Percentiles rank a stretch among this genome's conserved stretches.
phyloP scores from a whole-genome alignment of 345 rosid species.

The Citrus unshiu region DNA sequence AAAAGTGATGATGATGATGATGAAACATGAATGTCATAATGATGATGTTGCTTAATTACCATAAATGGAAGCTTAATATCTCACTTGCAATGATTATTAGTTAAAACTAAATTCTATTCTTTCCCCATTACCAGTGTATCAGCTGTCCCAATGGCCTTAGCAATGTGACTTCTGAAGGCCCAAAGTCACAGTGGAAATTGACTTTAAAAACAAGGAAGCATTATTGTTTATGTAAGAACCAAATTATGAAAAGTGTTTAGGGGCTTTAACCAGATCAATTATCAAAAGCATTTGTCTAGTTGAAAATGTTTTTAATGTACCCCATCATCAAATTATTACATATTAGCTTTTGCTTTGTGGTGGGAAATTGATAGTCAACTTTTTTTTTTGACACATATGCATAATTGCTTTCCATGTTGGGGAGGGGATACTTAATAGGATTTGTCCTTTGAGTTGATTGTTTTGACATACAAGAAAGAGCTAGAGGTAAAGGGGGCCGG shows the following conservation, averaged over 20 bases:
- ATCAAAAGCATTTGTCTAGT: constrained; percentile 20
- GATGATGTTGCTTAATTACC: constrained; percentile 22
- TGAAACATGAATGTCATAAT: constrained; percentile 13
- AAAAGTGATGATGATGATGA: constrained; percentile 15
- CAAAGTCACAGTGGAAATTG: constrained; percentile 13
- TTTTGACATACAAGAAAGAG: background rate
- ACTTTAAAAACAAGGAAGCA: constrained; percentile 30
- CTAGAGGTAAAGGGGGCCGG: background rate
- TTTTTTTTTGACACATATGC: constrained; percentile 9
- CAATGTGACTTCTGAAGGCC: background rate
- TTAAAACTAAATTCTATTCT: background rate
- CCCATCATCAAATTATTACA: constrained; percentile 30
- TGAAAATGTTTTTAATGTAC: constrained; percentile 20
- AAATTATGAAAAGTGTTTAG: constrained; percentile 12
- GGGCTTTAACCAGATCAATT: constrained; percentile 23
- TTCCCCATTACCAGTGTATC: background rate
- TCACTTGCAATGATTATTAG: constrained; percentile 25
- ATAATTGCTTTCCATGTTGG: constrained; percentile 21
- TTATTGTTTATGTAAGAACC: constrained; percentile 2
- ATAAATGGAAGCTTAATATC: constrained; percentile 36
- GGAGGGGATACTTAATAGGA: background rate
- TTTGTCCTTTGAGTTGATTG: background rate
- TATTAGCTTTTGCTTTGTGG: constrained; percentile 26
- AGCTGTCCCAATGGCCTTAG: background rate
- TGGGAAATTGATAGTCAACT: constrained; percentile 37